Evolutionary conservation across 768 basidiomycete species (phyloP).

Genomic region (Pleurotus cornucopiae): DNA sequence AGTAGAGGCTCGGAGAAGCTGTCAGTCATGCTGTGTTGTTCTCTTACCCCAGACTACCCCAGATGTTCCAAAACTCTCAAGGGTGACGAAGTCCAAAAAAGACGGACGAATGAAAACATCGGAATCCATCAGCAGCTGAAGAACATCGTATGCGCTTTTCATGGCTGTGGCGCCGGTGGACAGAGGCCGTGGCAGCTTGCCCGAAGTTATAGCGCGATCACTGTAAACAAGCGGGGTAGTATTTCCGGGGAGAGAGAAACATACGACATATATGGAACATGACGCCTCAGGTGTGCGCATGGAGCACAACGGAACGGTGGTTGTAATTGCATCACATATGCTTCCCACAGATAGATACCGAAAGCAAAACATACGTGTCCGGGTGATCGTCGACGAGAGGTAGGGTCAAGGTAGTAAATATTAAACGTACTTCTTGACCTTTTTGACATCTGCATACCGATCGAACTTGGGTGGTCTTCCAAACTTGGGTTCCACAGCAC

Average conservation of each 20-base stretch:
- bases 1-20: background rate
- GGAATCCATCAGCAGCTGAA: background rate
- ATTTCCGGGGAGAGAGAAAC: constrained; percentile 8
- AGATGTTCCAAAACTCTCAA: background rate
- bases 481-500: constrained; percentile 49
- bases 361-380: background rate
- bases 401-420: constrained; percentile 11
- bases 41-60: constrained; percentile 5
- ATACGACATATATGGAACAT: constrained; percentile 6
- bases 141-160: background rate
- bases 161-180: constrained; percentile 1
- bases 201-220: constrained; percentile 5
- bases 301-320: background rate
- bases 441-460: constrained; percentile 51
- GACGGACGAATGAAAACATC: background rate
- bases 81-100: background rate
- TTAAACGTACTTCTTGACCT: constrained; percentile 41
- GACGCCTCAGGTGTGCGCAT: background rate
- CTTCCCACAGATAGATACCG: constrained; percentile 3
- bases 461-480: constrained; percentile 50
- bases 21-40: background rate
- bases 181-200: background rate
- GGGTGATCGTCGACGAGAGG: background rate
- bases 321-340: background rate
- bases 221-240: constrained; percentile 6